These are phyloP conservation scores for Nicotiana tomentosiformis DNA, from an alignment of 257 asterid genomes.

Conservation along the genomic window DNA sequence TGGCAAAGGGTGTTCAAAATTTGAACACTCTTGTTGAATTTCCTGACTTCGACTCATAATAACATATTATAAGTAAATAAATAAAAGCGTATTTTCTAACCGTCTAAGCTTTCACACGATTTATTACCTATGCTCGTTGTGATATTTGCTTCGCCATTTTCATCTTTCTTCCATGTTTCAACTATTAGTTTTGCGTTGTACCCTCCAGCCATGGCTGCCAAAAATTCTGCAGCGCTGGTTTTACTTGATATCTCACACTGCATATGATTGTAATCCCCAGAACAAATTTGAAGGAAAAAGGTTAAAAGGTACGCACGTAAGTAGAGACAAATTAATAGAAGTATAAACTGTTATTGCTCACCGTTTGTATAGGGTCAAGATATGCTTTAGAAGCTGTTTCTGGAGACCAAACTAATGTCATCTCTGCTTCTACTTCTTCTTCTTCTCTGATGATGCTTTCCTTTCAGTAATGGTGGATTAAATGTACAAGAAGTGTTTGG, in stretches of 20 bases:
- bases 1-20: too few species aligned
- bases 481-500: background rate
- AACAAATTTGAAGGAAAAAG: background rate
- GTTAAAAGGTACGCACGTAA: background rate
- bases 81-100: background rate
- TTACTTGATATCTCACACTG: conserved; percentile 16
- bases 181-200: conserved; percentile 30
- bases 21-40: too few species aligned
- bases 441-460: background rate
- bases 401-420: conserved; percentile 37
- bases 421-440: conserved; percentile 6
- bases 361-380: conserved; percentile 22
- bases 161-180: conserved; percentile 20
- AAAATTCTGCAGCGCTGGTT: conserved; percentile 22
- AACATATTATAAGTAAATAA: too few species aligned
- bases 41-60: too few species aligned
- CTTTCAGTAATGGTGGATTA: background rate
- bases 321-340: background rate
- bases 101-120: background rate
- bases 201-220: conserved; percentile 35
- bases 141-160: background rate
- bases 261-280: background rate
- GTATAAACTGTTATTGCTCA: background rate
- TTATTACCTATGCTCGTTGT: conserved; percentile 15
- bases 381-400: conserved; percentile 29